Evolutionary conservation across 108 stramenopile species (phyloP).

Genomic region (Chaetoceros tenuissimus): DNA sequence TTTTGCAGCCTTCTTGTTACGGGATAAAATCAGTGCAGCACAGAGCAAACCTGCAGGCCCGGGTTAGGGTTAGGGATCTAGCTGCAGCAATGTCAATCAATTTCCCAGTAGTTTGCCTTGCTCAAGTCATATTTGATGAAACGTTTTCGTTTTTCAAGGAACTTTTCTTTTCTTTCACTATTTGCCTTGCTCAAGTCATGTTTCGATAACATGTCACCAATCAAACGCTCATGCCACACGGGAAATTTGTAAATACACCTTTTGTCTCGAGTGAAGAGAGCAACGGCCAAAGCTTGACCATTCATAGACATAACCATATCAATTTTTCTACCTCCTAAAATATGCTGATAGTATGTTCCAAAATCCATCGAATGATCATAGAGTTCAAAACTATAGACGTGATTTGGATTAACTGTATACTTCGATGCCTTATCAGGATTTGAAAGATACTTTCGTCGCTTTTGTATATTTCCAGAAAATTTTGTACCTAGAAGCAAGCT

Average conservation of each 20-base stretch:
- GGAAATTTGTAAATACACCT: slow-evolving; percentile 5
- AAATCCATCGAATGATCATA: slow-evolving; percentile 16
- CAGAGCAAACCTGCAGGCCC: slow-evolving; percentile 48
- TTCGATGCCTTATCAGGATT: slow-evolving; percentile 14
- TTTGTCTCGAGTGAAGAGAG: slow-evolving; percentile 3
- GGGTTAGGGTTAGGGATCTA: too few relatives aligned
- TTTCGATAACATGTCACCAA: slow-evolving; percentile 1
- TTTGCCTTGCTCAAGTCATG: not conserved
- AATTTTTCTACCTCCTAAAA: slow-evolving; percentile 3
- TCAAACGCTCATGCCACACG: slow-evolving; percentile 11
- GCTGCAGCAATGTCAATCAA: slow-evolving; percentile 46
- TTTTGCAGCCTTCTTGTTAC: slow-evolving; percentile 27
- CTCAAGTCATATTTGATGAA: too few relatives aligned
- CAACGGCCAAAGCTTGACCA: slow-evolving; percentile 6
- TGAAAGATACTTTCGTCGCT: slow-evolving; percentile 9
- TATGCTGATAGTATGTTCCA: slow-evolving; percentile 4
- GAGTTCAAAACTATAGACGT: slow-evolving; percentile 15
- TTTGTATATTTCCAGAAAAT: not conserved
- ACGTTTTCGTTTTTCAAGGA: too few relatives aligned
- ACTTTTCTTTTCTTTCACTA: too few relatives aligned
- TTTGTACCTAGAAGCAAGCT: not conserved
- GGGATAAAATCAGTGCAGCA: slow-evolving; percentile 30
- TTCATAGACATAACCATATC: slow-evolving; percentile 10
- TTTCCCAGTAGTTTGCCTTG: too few relatives aligned
- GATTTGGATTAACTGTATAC: slow-evolving; percentile 2